Base-by-base conservation (phyloP, 768 basidiomycete species). In the Mycena maculata region DNA sequence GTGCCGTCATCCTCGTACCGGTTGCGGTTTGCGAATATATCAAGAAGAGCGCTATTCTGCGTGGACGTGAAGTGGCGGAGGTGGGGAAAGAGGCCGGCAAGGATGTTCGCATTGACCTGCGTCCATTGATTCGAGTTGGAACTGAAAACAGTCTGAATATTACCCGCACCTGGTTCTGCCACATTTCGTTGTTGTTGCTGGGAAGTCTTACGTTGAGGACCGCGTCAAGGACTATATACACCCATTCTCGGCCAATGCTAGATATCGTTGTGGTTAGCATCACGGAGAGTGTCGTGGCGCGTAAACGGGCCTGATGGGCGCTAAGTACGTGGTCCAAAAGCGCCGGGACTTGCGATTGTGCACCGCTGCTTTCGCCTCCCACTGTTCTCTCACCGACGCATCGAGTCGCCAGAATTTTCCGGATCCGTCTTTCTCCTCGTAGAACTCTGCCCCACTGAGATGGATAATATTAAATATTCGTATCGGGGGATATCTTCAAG, bases 1-100 rank as follows among this genome's bases (percentile, higher is more conserved):
- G n/a, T n/a, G 4, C 15, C 27, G 3, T 44, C 52, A n/a, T 30
- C 2, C 44, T 12, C n/a, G 8, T 27, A 16, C 69, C 69, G 67
- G 22, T 23, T 10, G 16, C 33, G 50, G 39, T 45, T 44, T 5
- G 61, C 49, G 22, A 67, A 63, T 22, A 70, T 28, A 54, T 70
- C 56, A 50, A 70, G 65, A 7, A 70, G 64, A 13, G 56, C 41
- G n/a, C 60, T 67, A 61, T 70, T 70, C 53, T 70, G 68, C 18
- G 53, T 38, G 33, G 64, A 58, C 18, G 64, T 70, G 48, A 70
- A 70, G 1, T 41, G 28, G 20, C 44, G 55, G 23, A 70, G 64
- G 52, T 70, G 69, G 4, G 63, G 60, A 18, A 62, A 66, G 55
- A 70, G 69, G 7, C 53, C 63, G 25, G 69, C 55, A 30, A 70